A percentile compares a stretch with the other conserved stretches of the same genome.
Evolutionary conservation across 495 filamentous ascomycete species (phyloP).

Genomic region (Trypethelium eluteriae): DNA sequence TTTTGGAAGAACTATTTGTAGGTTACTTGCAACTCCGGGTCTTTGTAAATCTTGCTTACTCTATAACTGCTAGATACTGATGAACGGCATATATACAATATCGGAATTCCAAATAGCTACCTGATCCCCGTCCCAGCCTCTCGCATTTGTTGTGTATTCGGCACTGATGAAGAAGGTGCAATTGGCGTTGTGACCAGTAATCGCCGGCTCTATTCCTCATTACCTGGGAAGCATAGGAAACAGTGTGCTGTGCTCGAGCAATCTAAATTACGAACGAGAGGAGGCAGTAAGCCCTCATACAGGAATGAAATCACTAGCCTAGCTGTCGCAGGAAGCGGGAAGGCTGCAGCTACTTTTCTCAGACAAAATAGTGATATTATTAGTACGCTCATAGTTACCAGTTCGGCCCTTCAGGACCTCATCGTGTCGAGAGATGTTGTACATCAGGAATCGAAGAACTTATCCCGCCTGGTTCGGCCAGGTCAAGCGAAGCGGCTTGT

Average conservation of each 20-base stretch:
- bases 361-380: neutral
- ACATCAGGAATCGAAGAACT: neutral
- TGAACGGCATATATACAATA: neutral
- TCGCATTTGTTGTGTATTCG: neutral
- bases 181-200: neutral
- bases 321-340: neutral
- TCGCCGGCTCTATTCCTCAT: neutral
- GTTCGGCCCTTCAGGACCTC: neutral
- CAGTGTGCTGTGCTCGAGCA: neutral
- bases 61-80: neutral
- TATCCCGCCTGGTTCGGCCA: slow-evolving; percentile 18
- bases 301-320: neutral
- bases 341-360: neutral
- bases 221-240: neutral
- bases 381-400: neutral
- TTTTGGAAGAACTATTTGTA: slow-evolving; percentile 9
- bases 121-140: neutral
- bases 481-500: slow-evolving; percentile 37
- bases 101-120: neutral
- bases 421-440: neutral
- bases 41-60: neutral
- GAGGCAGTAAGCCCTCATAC: neutral
- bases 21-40: neutral
- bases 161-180: neutral
- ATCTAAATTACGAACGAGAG: neutral